Percentiles rank a stretch among this genome's conserved stretches.
These are phyloP conservation scores for Eremothecium cymbalariae DNA, from an alignment of 1,139 yeast genomes.

Conservation along the genomic window DNA sequence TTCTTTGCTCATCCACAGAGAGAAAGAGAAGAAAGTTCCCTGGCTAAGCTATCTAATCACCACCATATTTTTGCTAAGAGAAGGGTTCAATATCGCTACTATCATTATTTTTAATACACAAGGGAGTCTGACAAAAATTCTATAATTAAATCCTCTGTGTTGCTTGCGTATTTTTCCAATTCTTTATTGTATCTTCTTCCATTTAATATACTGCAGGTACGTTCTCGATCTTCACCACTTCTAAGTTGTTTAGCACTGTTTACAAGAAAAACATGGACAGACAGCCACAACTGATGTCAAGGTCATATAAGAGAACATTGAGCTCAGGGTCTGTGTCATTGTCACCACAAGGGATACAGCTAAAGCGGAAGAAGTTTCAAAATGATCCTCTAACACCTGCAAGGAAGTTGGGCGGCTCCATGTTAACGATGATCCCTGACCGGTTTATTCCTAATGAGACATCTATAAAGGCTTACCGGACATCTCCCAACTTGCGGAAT, in stretches of 20 bases:
- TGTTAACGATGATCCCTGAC: slow-evolving; percentile 15
- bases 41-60: slow-evolving; percentile 3
- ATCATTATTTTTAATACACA: slow-evolving; percentile 1
- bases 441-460: slow-evolving; percentile 32
- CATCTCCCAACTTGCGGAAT: slow-evolving; percentile 16
- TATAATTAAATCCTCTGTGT: slow-evolving; percentile 7
- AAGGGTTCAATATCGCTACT: slow-evolving; percentile 2
- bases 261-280: slow-evolving; percentile 5
- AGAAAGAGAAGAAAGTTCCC: slow-evolving; percentile 4
- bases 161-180: slow-evolving; percentile 4
- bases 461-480: slow-evolving; percentile 26
- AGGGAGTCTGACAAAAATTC: slow-evolving; percentile 3
- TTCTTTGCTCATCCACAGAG: slow-evolving; percentile 5
- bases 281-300: slow-evolving; percentile 3
- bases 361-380: slow-evolving; percentile 4
- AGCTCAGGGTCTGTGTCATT: slow-evolving; percentile 4
- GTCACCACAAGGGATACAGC: not conserved
- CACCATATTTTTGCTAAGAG: slow-evolving; percentile 3
- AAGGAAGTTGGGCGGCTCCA: slow-evolving; percentile 4
- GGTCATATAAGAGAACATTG: slow-evolving; percentile 4
- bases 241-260: not conserved
- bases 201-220: slow-evolving; percentile 1
- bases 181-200: slow-evolving; percentile 4
- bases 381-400: not conserved
- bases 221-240: not conserved